Percentiles rank a stretch among this genome's conserved stretches.
Conservation (phyloP, 1,284 basidiomycete genomes). For the Ustilago esculenta region DNA sequence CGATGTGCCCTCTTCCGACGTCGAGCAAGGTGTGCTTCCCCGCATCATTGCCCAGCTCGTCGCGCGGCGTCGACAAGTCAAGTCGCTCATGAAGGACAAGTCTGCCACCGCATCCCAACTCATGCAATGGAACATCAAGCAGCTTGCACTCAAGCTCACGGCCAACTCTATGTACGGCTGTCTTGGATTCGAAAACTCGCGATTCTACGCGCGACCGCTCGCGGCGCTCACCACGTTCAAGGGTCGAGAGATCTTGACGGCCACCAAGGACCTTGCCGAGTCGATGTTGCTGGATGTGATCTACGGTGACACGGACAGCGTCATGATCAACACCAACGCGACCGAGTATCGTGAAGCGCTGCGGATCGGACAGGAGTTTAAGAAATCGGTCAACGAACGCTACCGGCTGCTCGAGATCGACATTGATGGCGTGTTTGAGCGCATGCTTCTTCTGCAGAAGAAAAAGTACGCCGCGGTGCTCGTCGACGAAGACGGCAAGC, state of each 20-base stretch:
- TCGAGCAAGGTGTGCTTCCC: slow-evolving; percentile 87
- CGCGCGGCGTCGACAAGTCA: slow-evolving; percentile 86
- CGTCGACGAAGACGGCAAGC: slow-evolving; percentile 58
- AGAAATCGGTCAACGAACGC: slow-evolving; percentile 92
- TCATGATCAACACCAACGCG: slow-evolving; percentile 97
- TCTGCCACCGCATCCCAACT: slow-evolving; percentile 79
- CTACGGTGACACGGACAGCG: slow-evolving; percentile 98
- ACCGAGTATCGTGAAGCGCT: slow-evolving; percentile 86
- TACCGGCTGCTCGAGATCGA: slow-evolving; percentile 97
- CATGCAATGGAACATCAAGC: slow-evolving; percentile 93
- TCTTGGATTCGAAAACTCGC: slow-evolving; percentile 94
- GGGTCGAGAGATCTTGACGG: slow-evolving; percentile 94
- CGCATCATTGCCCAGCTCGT: slow-evolving; percentile 95
- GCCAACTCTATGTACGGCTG: slow-evolving; percentile 99
- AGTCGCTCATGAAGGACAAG: slow-evolving; percentile 93
- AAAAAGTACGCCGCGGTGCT: slow-evolving; percentile 99
- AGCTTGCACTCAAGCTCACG: slow-evolving; percentile 95
- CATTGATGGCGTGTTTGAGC: slow-evolving; percentile 91
- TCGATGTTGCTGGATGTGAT: slow-evolving; percentile 90
- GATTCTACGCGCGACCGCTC: slow-evolving; percentile 95
- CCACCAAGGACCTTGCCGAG: slow-evolving; percentile 92
- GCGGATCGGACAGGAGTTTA: slow-evolving; percentile 90
- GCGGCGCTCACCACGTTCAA: slow-evolving; percentile 97
- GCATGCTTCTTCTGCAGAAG: slow-evolving; percentile 93
- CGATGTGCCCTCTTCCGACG: slow-evolving; percentile 80